Conservation (phyloP, 2,329 filamentous ascomycete genomes). For the Ceratocystis papillata region DNA sequence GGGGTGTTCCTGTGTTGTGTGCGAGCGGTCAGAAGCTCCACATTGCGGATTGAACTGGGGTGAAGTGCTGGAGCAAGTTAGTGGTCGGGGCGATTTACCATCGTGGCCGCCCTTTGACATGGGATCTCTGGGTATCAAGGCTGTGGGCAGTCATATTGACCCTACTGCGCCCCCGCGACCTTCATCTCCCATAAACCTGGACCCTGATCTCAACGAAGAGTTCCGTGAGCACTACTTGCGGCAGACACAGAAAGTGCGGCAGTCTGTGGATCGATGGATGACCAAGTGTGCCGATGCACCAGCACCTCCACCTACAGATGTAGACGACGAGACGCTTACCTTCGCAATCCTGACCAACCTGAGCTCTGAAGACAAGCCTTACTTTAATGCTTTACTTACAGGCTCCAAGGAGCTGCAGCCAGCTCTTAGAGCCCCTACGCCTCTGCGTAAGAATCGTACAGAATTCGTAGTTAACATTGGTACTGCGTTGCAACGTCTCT, state of each 20-base stretch:
- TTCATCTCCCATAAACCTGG: slow-evolving; percentile 59
- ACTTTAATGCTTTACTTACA: slow-evolving; percentile 70
- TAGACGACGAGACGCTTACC: slow-evolving; percentile 85
- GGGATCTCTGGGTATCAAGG: slow-evolving; percentile 49
- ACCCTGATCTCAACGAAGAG: slow-evolving; percentile 88
- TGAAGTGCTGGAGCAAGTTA: slow-evolving; percentile 86
- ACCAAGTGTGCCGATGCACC: slow-evolving; percentile 64
- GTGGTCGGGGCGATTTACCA: slow-evolving; percentile 75
- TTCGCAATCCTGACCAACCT: slow-evolving; percentile 91
- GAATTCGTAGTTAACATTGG: slow-evolving; percentile 66
- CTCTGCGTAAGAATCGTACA: slow-evolving; percentile 53
- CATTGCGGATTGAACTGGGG: slow-evolving; percentile 80
- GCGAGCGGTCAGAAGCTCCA: slow-evolving; percentile 50
- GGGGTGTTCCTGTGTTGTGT: slow-evolving; percentile 79
- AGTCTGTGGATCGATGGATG: slow-evolving; percentile 86
- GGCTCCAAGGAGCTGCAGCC: slow-evolving; percentile 48
- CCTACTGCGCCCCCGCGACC: slow-evolving; percentile 50
- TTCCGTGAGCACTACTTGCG: slow-evolving; percentile 85
- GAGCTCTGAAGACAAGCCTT: slow-evolving; percentile 60
- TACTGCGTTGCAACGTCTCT: slow-evolving; percentile 71
- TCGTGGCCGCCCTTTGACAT: slow-evolving; percentile 81
- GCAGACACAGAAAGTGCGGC: slow-evolving; percentile 83
- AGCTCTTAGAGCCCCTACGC: slow-evolving; percentile 55
- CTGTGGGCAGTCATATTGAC: slow-evolving; percentile 47
- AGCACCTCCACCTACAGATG: slow-evolving; percentile 68